phyloP scores from a whole-genome alignment of 2,329 filamentous ascomycete species.

The Trichoderma semiorbis region DNA sequence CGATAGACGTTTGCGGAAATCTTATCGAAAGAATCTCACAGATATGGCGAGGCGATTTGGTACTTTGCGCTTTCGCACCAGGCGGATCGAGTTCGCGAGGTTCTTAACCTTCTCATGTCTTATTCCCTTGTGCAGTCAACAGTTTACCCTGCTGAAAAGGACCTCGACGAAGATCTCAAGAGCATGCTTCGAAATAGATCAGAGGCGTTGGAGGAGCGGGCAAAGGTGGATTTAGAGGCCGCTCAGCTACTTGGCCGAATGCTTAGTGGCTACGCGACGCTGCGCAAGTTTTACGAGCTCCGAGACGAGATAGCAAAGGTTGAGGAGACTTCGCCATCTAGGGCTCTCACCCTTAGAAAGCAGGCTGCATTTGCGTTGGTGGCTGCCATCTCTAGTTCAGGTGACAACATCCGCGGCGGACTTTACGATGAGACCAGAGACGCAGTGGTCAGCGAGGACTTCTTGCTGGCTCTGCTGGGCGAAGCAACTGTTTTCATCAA shows the following conservation, averaged over 20 bases:
- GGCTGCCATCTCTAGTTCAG: conserved; percentile 80
- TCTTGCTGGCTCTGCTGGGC: conserved; percentile 76
- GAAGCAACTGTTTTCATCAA: conserved; percentile 78
- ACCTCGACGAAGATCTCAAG: conserved; percentile 70
- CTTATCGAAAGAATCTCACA: conserved; percentile 66
- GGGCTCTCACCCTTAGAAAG: conserved; percentile 59
- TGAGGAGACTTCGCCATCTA: conserved; percentile 30
- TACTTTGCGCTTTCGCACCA: conserved; percentile 88
- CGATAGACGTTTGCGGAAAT: conserved; percentile 77
- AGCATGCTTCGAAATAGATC: conserved; percentile 69
- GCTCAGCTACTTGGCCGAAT: conserved; percentile 80
- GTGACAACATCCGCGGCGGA: conserved; percentile 87
- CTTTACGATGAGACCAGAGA: conserved; percentile 78
- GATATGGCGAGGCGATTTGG: conserved; percentile 82
- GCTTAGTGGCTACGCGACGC: conserved; percentile 86
- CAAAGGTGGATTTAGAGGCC: conserved; percentile 72
- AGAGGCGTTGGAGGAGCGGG: conserved; percentile 66
- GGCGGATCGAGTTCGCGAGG: conserved; percentile 73
- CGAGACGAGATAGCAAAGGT: conserved; percentile 53
- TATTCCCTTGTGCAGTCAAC: conserved; percentile 83
- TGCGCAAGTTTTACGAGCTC: conserved; percentile 87
- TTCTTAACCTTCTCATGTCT: conserved; percentile 82
- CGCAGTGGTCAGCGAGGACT: conserved; percentile 84
- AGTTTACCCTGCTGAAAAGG: conserved; percentile 66
- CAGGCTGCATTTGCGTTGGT: conserved; percentile 70